Percentiles rank a stretch among this genome's conserved stretches.
Conservation (phyloP, 139 green algal genomes). For the Tetraselmis chui region DNA sequence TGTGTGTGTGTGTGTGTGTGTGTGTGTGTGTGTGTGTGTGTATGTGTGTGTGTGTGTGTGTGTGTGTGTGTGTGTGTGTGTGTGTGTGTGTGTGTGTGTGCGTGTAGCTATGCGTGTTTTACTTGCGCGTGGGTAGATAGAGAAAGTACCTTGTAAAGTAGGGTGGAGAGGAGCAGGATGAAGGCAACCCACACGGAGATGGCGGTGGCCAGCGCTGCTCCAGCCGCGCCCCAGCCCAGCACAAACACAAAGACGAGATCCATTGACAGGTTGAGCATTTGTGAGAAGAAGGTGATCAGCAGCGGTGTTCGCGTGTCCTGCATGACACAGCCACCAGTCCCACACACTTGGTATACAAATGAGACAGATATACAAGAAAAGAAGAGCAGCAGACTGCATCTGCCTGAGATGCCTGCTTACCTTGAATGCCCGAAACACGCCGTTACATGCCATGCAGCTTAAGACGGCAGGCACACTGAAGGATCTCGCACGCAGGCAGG, state of each 20-base stretch:
- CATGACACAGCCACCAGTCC: no score
- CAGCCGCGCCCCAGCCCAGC: background rate
- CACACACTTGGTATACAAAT: no score
- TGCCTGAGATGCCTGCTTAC: background rate
- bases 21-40: no score
- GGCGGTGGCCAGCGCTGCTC: background rate
- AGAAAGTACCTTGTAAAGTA: background rate
- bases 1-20: no score
- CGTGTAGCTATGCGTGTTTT: no score
- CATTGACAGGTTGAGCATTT: background rate
- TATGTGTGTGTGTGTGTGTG: no score
- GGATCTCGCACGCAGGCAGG: background rate
- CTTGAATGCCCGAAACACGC: background rate
- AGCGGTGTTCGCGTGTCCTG: constrained; percentile 5
- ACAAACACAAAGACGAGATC: background rate
- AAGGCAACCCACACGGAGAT: background rate
- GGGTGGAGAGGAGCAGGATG: background rate
- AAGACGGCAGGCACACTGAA: background rate
- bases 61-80: no score
- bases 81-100: no score
- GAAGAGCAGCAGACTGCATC: no score
- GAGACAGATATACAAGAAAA: no score
- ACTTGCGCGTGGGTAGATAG: background rate
- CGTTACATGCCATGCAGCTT: background rate
- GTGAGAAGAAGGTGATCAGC: background rate